Evolutionary conservation across 2,329 filamentous ascomycete species (phyloP).

Genomic region (Epichloe typhina): DNA sequence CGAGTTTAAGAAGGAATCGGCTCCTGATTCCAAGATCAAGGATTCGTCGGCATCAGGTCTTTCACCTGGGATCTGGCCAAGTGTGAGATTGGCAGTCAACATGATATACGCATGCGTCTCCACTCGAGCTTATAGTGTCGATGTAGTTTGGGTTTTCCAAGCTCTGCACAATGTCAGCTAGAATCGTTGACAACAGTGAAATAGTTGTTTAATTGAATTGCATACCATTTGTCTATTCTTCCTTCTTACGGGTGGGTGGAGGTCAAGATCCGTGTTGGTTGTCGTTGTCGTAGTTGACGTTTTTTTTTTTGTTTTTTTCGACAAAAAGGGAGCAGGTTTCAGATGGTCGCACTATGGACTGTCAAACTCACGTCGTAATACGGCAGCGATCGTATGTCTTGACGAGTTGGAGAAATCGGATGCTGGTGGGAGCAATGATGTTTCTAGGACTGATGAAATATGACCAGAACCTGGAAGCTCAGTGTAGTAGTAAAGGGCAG

Average conservation of each 20-base stretch:
- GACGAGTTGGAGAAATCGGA: too few species aligned
- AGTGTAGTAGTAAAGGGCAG: not conserved
- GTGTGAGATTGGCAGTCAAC: not conserved
- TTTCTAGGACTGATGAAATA: not conserved
- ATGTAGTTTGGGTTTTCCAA: not conserved
- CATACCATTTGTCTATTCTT: not conserved
- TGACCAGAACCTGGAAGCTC: not conserved
- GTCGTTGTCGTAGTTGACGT: too few species aligned
- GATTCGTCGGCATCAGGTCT: not conserved
- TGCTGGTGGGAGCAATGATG: too few species aligned
- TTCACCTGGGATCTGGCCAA: not conserved
- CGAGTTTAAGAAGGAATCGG: not conserved
- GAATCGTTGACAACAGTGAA: not conserved
- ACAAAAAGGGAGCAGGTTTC: too few species aligned
- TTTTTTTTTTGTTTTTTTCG: too few species aligned
- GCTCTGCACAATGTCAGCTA: not conserved
- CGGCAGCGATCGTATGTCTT: too few species aligned
- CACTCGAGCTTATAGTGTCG: not conserved
- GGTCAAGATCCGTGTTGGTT: too few species aligned
- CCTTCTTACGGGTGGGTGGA: too few species aligned
- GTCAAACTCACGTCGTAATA: too few species aligned
- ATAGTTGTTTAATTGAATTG: not conserved
- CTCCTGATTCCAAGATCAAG: not conserved
- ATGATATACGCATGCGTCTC: not conserved
- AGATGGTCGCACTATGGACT: too few species aligned